Evolutionary conservation across 108 stramenopile genomes (phyloP).

Genomic region (Pseudonitzschia delicatissima): DNA sequence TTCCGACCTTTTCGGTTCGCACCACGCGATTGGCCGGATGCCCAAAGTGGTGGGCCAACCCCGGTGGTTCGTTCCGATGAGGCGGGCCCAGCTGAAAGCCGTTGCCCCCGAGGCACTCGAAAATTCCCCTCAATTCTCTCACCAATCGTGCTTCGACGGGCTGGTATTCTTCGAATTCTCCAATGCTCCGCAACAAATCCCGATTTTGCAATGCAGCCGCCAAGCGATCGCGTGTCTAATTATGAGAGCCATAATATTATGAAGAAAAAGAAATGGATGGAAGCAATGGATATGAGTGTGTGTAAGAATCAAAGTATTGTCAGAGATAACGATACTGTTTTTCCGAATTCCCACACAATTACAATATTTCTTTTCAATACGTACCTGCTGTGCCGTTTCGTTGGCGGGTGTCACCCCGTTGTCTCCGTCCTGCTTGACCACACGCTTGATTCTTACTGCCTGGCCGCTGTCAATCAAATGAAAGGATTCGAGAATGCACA

Average conservation of each 20-base stretch:
- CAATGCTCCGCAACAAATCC: slow-evolving; percentile 79
- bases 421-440: slow-evolving; percentile 36
- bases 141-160: slow-evolving; percentile 75
- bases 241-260: background rate
- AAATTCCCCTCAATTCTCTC: slow-evolving; percentile 78
- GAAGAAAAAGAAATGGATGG: background rate
- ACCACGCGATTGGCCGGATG: slow-evolving; percentile 57
- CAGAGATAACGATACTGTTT: background rate
- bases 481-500: slow-evolving; percentile 63
- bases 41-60: slow-evolving; percentile 40
- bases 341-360: too few species aligned
- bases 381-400: slow-evolving; percentile 67
- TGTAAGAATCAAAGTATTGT: background rate
- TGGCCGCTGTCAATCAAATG: slow-evolving; percentile 71
- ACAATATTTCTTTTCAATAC: too few species aligned
- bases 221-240: slow-evolving; percentile 63
- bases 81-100: slow-evolving; percentile 43
- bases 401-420: slow-evolving; percentile 40
- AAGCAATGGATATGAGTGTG: background rate
- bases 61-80: slow-evolving; percentile 47
- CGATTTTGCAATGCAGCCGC: slow-evolving; percentile 77
- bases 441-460: slow-evolving; percentile 69
- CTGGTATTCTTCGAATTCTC: slow-evolving; percentile 85
- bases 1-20: slow-evolving; percentile 83
- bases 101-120: slow-evolving; percentile 79